phyloP scores from a whole-genome alignment of 768 basidiomycete species.

The Lyophyllum semitale region DNA sequence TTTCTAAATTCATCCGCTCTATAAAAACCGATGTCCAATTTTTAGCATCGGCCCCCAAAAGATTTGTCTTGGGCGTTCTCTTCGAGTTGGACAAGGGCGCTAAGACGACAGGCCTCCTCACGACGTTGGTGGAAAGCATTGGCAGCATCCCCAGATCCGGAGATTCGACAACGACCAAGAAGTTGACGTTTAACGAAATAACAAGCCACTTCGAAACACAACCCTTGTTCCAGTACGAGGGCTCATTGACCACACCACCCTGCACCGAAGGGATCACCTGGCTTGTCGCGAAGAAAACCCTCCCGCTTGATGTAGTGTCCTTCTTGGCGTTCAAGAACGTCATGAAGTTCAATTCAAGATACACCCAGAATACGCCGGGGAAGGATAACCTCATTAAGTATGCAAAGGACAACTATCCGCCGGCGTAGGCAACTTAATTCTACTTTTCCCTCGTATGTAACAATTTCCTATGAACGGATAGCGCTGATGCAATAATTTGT shows the following conservation, averaged over 20 bases:
- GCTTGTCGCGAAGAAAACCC: constrained; percentile 1
- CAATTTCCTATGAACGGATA: no score
- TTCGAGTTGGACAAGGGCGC: constrained; percentile 2
- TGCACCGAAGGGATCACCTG: constrained; percentile 9
- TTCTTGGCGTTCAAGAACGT: constrained; percentile 6
- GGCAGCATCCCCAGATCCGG: background rate
- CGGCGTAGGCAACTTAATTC: no score
- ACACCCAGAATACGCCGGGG: constrained; percentile 9
- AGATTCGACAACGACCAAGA: background rate
- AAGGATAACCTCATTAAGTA: constrained; percentile 6
- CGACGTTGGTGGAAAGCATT: background rate
- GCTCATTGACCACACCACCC: constrained; percentile 15
- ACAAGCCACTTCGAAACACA: background rate
- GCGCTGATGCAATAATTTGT: no score
- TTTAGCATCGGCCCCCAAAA: no score
- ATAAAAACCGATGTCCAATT: no score
- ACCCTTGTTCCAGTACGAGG: constrained; percentile 4
- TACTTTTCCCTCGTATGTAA: no score
- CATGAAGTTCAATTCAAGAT: constrained; percentile 12
- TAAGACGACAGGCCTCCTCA: constrained; percentile 5
- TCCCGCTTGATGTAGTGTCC: constrained; percentile 3
- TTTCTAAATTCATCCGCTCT: background rate
- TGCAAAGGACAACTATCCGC: no score
- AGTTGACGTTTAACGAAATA: no score
- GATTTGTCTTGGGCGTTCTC: constrained; percentile 5